Conservation (phyloP, 306 rosid species). For the Arachis stenosperma region DNA sequence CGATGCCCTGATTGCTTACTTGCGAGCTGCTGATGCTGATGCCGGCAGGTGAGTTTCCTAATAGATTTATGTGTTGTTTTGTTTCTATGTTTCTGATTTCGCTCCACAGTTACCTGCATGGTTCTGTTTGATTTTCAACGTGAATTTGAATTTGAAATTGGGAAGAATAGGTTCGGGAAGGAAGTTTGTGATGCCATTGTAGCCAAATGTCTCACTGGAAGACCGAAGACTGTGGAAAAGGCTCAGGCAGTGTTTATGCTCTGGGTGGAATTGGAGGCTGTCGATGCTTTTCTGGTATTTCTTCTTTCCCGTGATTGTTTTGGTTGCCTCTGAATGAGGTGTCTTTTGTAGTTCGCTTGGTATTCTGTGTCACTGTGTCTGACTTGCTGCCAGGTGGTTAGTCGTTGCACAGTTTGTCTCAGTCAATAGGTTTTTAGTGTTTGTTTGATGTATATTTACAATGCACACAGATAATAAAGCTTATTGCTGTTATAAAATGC, state of each 20-base stretch:
- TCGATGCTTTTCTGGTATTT: constrained; percentile 85
- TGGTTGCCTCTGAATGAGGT: constrained; percentile 19
- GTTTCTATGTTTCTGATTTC: neutral
- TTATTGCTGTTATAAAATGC: constrained; percentile 7
- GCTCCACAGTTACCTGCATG: constrained; percentile 20
- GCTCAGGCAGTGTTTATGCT: constrained; percentile 94
- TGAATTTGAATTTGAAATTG: constrained; percentile 22
- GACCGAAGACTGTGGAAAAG: constrained; percentile 99
- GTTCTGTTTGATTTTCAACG: neutral
- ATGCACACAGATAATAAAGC: neutral
- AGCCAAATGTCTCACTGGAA: constrained; percentile 94
- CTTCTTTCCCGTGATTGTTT: constrained; percentile 25
- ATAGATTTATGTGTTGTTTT: neutral
- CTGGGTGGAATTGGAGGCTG: constrained; percentile 98
- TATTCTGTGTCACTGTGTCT: constrained; percentile 20
- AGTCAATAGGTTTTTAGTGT: constrained; percentile 4
- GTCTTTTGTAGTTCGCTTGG: constrained; percentile 8
- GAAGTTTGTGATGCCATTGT: constrained; percentile 90
- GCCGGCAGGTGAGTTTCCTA: constrained; percentile 67
- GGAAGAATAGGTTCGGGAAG: constrained; percentile 67
- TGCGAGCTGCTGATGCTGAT: constrained; percentile 97
- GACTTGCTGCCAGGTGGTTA: neutral
- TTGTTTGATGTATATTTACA: neutral
- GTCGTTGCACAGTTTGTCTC: constrained; percentile 22
- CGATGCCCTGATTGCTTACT: constrained; percentile 86